phyloP scores from a whole-genome alignment of 2,329 filamentous ascomycete genomes.

The Calonectria henricotiae region DNA sequence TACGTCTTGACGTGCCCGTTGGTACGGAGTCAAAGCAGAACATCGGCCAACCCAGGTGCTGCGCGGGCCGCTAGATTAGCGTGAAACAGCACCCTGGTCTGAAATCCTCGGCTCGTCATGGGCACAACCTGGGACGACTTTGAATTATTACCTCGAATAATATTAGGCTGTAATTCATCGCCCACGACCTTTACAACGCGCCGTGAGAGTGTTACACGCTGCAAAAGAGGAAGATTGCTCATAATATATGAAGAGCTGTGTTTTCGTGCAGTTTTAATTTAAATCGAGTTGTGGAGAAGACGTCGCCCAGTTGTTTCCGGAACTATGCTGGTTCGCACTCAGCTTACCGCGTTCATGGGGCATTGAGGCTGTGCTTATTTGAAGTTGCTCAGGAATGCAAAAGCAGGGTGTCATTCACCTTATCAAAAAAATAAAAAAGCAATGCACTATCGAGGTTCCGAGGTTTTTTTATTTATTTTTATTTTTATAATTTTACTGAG shows the following conservation, averaged over 20 bases:
- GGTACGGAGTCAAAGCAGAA: conserved; percentile 26
- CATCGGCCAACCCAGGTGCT: conserved; percentile 29
- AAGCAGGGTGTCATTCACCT: not conserved
- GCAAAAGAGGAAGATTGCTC: not conserved
- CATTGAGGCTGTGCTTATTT: conserved; percentile 2
- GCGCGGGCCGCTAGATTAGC: conserved; percentile 38
- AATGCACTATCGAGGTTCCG: not conserved
- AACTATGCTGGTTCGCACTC: not conserved
- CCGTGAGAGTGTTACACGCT: not conserved
- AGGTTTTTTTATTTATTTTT: too few species aligned
- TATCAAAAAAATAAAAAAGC: too few species aligned
- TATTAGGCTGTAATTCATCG: not conserved
- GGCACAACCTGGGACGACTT: not conserved
- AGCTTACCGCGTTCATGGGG: not conserved
- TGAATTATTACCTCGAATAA: conserved; percentile 1
- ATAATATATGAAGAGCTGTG: not conserved
- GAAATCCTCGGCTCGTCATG: not conserved
- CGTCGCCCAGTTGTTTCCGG: too few species aligned
- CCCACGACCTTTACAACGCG: not conserved
- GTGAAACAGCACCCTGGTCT: conserved; percentile 44
- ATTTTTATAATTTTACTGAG: not conserved
- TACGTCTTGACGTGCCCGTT: conserved; percentile 23
- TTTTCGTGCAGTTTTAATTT: not conserved
- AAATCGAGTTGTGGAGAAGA: not conserved
- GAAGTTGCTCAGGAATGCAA: not conserved